phyloP scores from a whole-genome alignment of 805 yeast species.

The Kuraishia molischiana region DNA sequence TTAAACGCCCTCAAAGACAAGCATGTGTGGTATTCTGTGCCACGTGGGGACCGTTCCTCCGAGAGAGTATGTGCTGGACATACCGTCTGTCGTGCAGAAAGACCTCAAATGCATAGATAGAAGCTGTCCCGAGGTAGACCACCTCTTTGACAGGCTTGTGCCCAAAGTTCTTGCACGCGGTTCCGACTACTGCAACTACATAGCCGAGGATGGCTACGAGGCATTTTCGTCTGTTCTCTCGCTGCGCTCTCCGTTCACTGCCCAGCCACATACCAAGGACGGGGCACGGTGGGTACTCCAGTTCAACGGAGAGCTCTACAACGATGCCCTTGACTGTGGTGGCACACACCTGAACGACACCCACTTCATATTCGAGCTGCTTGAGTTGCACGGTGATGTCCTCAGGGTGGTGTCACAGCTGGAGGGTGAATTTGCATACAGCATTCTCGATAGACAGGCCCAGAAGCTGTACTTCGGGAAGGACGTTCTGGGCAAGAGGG shows the following conservation, averaged over 20 bases:
- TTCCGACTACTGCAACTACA: constrained; percentile 39
- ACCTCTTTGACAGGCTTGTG: constrained; percentile 23
- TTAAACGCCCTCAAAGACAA: no score
- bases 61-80: no score
- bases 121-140: constrained; percentile 2
- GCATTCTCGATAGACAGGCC: constrained; percentile 32
- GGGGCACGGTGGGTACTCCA: constrained; percentile 40
- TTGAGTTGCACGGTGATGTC: constrained; percentile 27
- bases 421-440: constrained; percentile 80
- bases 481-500: constrained; percentile 75
- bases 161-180: constrained; percentile 51
- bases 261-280: constrained; percentile 49
- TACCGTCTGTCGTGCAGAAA: no score
- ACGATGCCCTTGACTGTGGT: constrained; percentile 32
- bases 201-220: constrained; percentile 17
- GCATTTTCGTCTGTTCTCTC: constrained; percentile 69
- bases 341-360: constrained; percentile 48
- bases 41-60: no score
- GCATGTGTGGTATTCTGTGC: no score
- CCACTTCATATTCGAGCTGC: constrained; percentile 32
- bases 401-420: constrained; percentile 30
- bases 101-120: no score
- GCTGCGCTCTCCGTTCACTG: constrained; percentile 65
- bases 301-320: constrained; percentile 89
- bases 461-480: constrained; percentile 63